Percentiles rank a stretch among this genome's conserved stretches.
Conservation (phyloP, 768 basidiomycete species). For the Cyclocybe cylindracea region DNA sequence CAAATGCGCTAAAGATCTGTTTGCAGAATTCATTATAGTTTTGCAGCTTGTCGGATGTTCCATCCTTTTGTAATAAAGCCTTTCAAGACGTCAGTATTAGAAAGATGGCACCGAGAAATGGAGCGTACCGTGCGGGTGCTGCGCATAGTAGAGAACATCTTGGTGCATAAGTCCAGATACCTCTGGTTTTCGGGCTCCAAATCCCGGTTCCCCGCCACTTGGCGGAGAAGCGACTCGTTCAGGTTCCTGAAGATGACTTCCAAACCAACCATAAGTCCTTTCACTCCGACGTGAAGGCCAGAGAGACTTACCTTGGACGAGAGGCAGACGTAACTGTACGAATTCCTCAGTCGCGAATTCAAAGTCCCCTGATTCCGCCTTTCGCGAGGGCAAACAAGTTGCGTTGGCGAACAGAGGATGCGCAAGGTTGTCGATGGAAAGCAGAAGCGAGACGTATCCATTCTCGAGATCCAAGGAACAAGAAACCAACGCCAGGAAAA, state of each 20-base stretch:
- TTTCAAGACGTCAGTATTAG: not conserved
- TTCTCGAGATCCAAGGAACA: slow-evolving; percentile 52
- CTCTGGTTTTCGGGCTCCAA: slow-evolving; percentile 30
- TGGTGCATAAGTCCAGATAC: slow-evolving; percentile 41
- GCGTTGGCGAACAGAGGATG: slow-evolving; percentile 51
- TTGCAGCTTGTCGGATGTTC: slow-evolving; percentile 10
- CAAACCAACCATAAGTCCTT: not conserved
- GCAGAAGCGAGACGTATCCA: slow-evolving; percentile 49
- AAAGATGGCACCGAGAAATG: not conserved
- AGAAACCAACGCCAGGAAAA: slow-evolving; percentile 55
- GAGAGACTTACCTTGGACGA: slow-evolving; percentile 25
- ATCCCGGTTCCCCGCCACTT: slow-evolving; percentile 21
- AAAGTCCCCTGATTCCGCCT: slow-evolving; percentile 21
- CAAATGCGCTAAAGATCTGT: slow-evolving; percentile 27
- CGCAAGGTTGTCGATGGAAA: slow-evolving; percentile 55
- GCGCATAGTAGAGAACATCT: slow-evolving; percentile 54
- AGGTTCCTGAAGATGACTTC: slow-evolving; percentile 50
- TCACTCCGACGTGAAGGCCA: not conserved
- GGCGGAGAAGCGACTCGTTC: slow-evolving; percentile 32
- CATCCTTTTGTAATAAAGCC: slow-evolving; percentile 16
- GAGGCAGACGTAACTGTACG: slow-evolving; percentile 30
- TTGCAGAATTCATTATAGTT: slow-evolving; percentile 36
- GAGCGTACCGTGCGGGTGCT: slow-evolving; percentile 42
- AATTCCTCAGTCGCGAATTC: slow-evolving; percentile 31
- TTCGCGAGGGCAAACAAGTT: slow-evolving; percentile 15